Percentiles rank a stretch among this genome's conserved stretches.
phyloP scores from a whole-genome alignment of 2,329 filamentous ascomycete genomes.

The Zymoseptoria tritici region DNA sequence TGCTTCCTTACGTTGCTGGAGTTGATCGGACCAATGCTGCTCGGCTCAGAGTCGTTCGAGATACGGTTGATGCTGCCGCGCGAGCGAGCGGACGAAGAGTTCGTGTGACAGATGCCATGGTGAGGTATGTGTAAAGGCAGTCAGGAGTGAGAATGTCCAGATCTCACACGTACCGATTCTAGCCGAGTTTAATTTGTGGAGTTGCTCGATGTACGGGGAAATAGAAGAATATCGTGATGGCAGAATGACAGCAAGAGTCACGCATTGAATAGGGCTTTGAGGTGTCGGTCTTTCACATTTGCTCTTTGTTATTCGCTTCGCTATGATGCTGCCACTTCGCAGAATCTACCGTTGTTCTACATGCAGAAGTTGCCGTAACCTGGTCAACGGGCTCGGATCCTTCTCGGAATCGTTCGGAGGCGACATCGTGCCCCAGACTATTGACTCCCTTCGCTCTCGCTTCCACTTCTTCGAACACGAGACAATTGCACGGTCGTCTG shows the following conservation, averaged over 20 bases:
- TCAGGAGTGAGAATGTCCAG: neutral
- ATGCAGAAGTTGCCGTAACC: neutral
- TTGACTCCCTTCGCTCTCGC: neutral
- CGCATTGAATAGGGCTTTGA: neutral
- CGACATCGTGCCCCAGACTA: neutral
- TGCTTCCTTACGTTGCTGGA: slow-evolving; percentile 9
- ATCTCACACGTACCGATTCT: neutral
- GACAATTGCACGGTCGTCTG: no score
- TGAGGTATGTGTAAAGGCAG: neutral
- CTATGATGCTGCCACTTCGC: neutral
- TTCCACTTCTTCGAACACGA: neutral
- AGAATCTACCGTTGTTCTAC: neutral
- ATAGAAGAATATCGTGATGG: neutral
- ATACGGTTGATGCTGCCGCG: slow-evolving; percentile 19
- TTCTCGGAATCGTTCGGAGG: neutral
- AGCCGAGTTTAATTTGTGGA: neutral
- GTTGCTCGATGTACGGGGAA: neutral
- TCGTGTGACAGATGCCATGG: slow-evolving; percentile 27
- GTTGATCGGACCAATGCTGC: slow-evolving; percentile 11
- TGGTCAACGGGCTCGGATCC: neutral
- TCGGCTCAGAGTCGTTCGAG: slow-evolving; percentile 14
- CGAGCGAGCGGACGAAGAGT: slow-evolving; percentile 29
- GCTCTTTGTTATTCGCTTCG: neutral
- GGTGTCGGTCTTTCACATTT: neutral
- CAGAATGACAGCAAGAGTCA: neutral